Evolutionary conservation across 257 asterid species (phyloP).

Genomic region (Echites panduratus): DNA sequence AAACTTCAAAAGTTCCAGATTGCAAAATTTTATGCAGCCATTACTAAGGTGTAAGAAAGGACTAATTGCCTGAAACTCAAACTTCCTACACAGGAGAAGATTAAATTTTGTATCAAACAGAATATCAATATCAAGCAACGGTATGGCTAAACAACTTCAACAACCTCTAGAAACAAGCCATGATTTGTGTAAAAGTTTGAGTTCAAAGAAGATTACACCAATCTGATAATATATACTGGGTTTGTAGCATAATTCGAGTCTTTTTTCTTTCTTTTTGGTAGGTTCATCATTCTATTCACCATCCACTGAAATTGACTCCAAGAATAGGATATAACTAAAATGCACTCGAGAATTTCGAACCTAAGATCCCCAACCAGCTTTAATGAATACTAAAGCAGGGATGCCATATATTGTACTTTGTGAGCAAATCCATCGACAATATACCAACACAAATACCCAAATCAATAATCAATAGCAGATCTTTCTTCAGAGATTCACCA

Average conservation of each 20-base stretch:
- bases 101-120: background rate
- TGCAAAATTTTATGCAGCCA: background rate
- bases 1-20: background rate
- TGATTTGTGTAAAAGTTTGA: background rate
- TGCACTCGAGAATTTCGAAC: background rate
- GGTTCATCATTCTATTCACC: background rate
- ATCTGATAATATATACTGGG: background rate
- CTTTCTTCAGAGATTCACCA: constrained; percentile 1
- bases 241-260: background rate
- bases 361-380: constrained; percentile 7
- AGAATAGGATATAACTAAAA: background rate
- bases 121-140: background rate
- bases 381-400: background rate
- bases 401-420: background rate
- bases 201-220: background rate
- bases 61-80: background rate
- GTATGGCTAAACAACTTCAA: constrained; percentile 5
- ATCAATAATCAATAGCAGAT: constrained; percentile 2
- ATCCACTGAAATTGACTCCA: background rate
- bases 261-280: too few species aligned
- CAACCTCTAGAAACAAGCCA: background rate
- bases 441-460: background rate
- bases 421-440: background rate
- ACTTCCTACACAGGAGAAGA: background rate
- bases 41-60: background rate